Base-by-base conservation (phyloP, 129 eudicot genomes). In the Saposhnikovia divaricata region DNA sequence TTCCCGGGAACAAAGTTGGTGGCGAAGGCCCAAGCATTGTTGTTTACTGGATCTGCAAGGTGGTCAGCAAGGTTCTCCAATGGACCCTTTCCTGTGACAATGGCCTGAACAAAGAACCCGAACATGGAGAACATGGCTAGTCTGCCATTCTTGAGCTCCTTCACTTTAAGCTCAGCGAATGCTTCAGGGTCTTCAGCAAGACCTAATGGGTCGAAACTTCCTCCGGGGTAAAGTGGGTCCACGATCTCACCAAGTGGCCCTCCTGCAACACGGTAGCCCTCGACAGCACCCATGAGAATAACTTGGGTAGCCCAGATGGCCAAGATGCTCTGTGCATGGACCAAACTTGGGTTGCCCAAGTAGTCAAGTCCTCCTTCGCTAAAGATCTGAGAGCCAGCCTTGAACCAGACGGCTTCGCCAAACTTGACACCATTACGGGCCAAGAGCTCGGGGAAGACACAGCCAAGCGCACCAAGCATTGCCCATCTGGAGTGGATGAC, bases 11-110 rank as follows among this genome's bases (percentile, higher is more conserved):
- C 82, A 72, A 83, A 82, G 85, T 82, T 82, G 28, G 85, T 78
- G 66, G 85, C 85, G 13, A 37, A 82, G 13, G 85, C 82, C 85
- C 85, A 82, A 14, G 87, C 84, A 31, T 84, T 84, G 87, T 84
- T 84, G 87, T 84, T 84, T 3, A 84, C 87, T n/a, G 87, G 87
- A 53, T 84, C 87, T 2, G 84, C 83, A 48, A 84, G 77, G 80
- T 80, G 84, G 72, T 80, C 76, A 6, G 74, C 59, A 2, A 78
- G 80, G 74, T 78, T 78, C 50, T 78, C 80, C 14, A 78, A 25
- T 13, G 80, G 74, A 6, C 80, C 80, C 23, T 78, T 78, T 61
- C 80, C 80, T 1, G 80, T 78, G n/a, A 78, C 80, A 43, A 78
- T 78, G 16, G 80, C 80, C 42, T 78, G 80, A 27, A 78, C 80